Percentiles rank a stretch among this genome's conserved stretches.
Conservation (phyloP, 805 yeast species). For the Groenewaldozyma salmanticensis region DNA sequence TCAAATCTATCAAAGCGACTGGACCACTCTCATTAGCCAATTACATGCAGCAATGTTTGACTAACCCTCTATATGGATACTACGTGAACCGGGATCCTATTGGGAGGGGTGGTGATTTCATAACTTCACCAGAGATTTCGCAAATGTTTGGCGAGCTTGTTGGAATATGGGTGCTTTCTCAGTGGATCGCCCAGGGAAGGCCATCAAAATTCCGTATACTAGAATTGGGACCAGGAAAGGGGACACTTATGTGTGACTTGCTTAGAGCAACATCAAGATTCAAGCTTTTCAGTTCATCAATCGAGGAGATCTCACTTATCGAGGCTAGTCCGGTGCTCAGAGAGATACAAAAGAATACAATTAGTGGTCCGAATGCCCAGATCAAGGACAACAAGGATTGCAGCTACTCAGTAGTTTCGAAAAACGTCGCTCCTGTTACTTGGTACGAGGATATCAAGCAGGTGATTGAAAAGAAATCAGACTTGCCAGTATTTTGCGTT, state of each 20-base stretch:
- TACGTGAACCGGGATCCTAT: conserved; percentile 71
- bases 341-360: conserved; percentile 38
- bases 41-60: conserved; percentile 73
- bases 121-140: conserved; percentile 80
- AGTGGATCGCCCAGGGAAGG: conserved; percentile 48
- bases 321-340: conserved; percentile 66
- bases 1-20: conserved; percentile 38
- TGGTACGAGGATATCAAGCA: conserved; percentile 27
- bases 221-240: conserved; percentile 83
- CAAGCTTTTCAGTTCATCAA: conserved; percentile 26
- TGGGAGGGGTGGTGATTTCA: conserved; percentile 61
- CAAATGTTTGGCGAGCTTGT: conserved; percentile 80
- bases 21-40: conserved; percentile 70
- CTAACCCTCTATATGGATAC: conserved; percentile 70
- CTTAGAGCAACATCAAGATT: conserved; percentile 29
- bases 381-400: conserved; percentile 20
- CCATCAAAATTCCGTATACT: conserved; percentile 45
- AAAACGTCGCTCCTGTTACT: conserved; percentile 41
- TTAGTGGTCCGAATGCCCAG: conserved; percentile 20
- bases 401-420: conserved; percentile 32
- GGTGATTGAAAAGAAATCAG: conserved; percentile 22
- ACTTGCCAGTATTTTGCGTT: conserved; percentile 48
- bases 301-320: conserved; percentile 40
- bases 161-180: conserved; percentile 52
- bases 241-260: conserved; percentile 65